Conservation (phyloP, 139 green algal species). For the Picochlorum sp. region DNA sequence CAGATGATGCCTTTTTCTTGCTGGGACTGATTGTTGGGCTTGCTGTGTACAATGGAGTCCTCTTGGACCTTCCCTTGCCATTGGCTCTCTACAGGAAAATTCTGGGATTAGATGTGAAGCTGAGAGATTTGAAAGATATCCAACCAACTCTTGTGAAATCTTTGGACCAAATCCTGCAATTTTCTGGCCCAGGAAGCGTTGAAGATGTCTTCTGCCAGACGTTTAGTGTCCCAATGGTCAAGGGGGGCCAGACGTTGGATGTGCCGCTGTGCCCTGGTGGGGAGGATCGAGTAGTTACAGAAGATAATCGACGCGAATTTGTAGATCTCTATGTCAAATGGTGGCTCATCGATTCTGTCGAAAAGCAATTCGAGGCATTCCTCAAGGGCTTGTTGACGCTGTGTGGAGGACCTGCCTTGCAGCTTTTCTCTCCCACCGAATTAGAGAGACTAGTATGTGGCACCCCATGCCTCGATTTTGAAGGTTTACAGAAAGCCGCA, state of each 20-base stretch:
- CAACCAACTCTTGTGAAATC: conserved; percentile 62
- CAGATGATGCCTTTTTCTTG: conserved; percentile 70
- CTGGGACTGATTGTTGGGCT: conserved; percentile 81
- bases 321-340: conserved; percentile 72
- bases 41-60: conserved; percentile 89
- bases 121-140: conserved; percentile 84
- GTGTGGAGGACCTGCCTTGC: conserved; percentile 70
- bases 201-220: conserved; percentile 78
- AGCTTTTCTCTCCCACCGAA: conserved; percentile 83
- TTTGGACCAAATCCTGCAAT: conserved; percentile 63
- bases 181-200: conserved; percentile 45
- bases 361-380: conserved; percentile 73
- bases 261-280: conserved; percentile 52
- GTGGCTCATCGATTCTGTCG: conserved; percentile 56
- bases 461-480: conserved; percentile 85
- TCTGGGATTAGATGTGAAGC: conserved; percentile 52
- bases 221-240: conserved; percentile 64
- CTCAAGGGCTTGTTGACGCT: conserved; percentile 74
- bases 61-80: conserved; percentile 84
- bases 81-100: conserved; percentile 87
- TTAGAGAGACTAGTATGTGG: conserved; percentile 83
- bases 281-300: conserved; percentile 62
- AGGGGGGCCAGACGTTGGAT: conserved; percentile 48
- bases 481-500: conserved; percentile 59
- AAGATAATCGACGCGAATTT: conserved; percentile 80